These are phyloP conservation scores for Phytophthora sojae DNA, from an alignment of 352 stramenopile genomes.

Conservation along the genomic window DNA sequence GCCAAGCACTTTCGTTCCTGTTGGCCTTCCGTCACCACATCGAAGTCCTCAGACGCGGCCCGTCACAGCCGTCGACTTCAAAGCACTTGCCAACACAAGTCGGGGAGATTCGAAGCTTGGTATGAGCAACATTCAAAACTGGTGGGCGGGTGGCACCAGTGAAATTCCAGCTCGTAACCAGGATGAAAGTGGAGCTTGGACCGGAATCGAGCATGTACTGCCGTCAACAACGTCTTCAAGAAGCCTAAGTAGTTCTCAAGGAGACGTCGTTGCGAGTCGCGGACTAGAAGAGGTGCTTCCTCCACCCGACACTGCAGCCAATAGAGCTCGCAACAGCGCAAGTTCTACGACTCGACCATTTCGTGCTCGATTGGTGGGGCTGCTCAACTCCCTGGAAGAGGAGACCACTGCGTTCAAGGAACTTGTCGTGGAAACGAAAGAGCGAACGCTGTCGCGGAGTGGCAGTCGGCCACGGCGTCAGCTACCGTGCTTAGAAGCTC, in stretches of 20 bases:
- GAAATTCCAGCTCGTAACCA: constrained; percentile 22
- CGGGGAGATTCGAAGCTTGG: constrained; percentile 15
- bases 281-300: constrained; percentile 7
- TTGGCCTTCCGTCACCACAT: constrained; percentile 15
- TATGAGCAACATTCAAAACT: constrained; percentile 57
- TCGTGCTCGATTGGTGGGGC: constrained; percentile 62
- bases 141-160: constrained; percentile 51
- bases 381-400: constrained; percentile 76
- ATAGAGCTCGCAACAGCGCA: constrained; percentile 28
- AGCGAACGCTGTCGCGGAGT: constrained; percentile 15
- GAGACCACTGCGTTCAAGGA: constrained; percentile 60
- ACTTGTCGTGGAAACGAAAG: constrained; percentile 36
- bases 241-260: background rate
- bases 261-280: background rate
- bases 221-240: background rate
- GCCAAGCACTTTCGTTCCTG: background rate
- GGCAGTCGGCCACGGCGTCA: constrained; percentile 18
- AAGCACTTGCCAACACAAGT: constrained; percentile 10
- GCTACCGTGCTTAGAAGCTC: constrained; percentile 24
- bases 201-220: constrained; percentile 4
- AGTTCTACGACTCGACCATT: constrained; percentile 45
- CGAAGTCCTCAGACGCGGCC: constrained; percentile 26
- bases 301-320: constrained; percentile 9
- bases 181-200: constrained; percentile 8
- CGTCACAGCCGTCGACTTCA: constrained; percentile 40